Base-by-base conservation (phyloP, 2,329 filamentous ascomycete species). In the Neofusicoccum umdonicola region DNA sequence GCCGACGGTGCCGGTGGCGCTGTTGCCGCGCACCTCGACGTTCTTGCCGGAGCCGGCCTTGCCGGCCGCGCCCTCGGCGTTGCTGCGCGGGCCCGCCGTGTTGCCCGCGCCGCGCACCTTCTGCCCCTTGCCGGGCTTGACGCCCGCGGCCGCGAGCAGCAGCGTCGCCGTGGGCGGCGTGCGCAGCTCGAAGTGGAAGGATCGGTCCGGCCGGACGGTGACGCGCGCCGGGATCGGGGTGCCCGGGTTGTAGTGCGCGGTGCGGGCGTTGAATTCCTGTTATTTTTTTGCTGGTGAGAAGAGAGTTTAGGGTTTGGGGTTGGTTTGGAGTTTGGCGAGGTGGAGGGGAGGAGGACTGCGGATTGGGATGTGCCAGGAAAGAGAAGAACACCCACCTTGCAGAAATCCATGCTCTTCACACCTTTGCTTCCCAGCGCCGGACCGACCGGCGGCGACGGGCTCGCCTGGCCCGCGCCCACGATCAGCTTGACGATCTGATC, bases 391-490 rank as follows among this genome's bases (percentile, higher is more conserved):
- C 22, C 22, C 22, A 22, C 94, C 86, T 98, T 98, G 88, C 95
- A 98, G 78, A 98, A 99, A 81, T 99, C 95, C 90, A 99, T 99
- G 65, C 91, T 96, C 84, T 99, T 99, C 68, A 99, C 91, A 84
- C 95, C 95, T 83, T 97, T 98, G 78, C 90, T 94, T 81, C 95
- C 95, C 69, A 99, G 86, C 62, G 95, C 95, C 65, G 95, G 95
- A 83, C 95, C 95, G 73, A 99, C 93, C 4, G 95, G 95, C 39
- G 95, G 95, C 80, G 93, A 96, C 35, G 95, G 95, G 73, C 89
- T 94, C 66, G 95, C 95, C 79, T 97, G 92, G 31, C 95, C 95
- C 65, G 95, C 95, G 72, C 94, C 95, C 67, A 99, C 95, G 70
- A 99, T 96, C 78, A 99, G 87, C 83, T 98, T 99, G 77, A 99